Evolutionary conservation across 2,329 filamentous ascomycete genomes (phyloP).

Genomic region (Phaeosphaeria sp.): DNA sequence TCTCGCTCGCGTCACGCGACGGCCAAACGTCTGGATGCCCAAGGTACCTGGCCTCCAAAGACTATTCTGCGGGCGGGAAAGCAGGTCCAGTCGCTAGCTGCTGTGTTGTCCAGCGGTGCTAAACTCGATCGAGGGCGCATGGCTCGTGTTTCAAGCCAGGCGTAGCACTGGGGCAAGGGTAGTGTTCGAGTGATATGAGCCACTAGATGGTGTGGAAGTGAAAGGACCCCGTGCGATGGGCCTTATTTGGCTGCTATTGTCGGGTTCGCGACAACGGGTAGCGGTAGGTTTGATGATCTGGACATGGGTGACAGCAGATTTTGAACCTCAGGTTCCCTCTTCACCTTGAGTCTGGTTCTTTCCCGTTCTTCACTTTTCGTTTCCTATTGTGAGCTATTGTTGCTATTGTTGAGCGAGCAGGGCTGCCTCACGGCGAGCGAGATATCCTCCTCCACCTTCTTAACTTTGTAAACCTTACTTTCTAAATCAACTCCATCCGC

Average conservation of each 20-base stretch:
- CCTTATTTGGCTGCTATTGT: conserved; percentile 36
- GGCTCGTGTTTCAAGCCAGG: conserved; percentile 37
- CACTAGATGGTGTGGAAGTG: conserved; percentile 39
- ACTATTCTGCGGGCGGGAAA: conserved; percentile 23
- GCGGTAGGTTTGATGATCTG: conserved; percentile 22
- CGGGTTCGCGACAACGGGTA: conserved; percentile 37
- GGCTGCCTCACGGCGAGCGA: conserved; percentile 44
- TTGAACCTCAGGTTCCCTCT: conserved; percentile 26
- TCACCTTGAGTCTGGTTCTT: conserved; percentile 20
- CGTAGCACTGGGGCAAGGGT: conserved; percentile 23
- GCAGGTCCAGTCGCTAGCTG: conserved; percentile 23
- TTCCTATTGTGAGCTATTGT: conserved; percentile 44
- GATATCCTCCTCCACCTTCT: conserved; percentile 20
- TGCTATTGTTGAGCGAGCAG: conserved; percentile 47
- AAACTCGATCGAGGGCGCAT: conserved; percentile 24
- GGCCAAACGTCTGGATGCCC: conserved; percentile 31
- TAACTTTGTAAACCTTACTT: conserved; percentile 17
- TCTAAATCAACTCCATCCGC: conserved; percentile 16
- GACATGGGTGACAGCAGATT: conserved; percentile 19
- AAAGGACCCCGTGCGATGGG: conserved; percentile 34
- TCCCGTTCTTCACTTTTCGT: conserved; percentile 26
- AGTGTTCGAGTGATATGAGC: conserved; percentile 38
- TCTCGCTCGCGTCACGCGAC: conserved; percentile 34
- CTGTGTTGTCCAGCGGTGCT: conserved; percentile 21
- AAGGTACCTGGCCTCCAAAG: conserved; percentile 19